phyloP scores from a whole-genome alignment of 2,329 filamentous ascomycete species.

The Paecilomyces formosus region DNA sequence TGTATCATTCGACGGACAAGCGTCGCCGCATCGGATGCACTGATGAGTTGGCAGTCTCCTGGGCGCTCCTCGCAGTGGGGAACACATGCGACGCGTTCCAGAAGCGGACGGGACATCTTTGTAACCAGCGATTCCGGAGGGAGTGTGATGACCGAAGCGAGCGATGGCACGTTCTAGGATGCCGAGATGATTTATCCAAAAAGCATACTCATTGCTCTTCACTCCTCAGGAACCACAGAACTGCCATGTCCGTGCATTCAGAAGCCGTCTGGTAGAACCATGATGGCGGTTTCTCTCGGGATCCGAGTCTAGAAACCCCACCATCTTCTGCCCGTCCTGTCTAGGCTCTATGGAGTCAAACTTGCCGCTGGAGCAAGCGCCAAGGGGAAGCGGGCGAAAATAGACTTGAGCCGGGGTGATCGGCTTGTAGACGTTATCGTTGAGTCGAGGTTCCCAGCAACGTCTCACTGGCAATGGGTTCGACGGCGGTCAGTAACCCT shows the following conservation, averaged over 20 bases:
- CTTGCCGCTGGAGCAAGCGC: not conserved
- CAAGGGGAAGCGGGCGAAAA: not conserved
- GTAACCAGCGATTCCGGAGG: constrained; percentile 6
- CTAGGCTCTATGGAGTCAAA: not conserved
- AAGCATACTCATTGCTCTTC: not conserved
- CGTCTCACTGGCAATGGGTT: not conserved
- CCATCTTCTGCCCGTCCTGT: not conserved
- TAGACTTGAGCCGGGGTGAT: not conserved
- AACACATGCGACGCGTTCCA: constrained; percentile 40
- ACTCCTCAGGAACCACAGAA: not conserved
- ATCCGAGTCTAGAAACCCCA: not conserved
- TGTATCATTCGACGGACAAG: constrained; percentile 5
- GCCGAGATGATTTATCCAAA: not conserved
- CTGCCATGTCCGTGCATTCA: not conserved
- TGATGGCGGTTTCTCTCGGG: not conserved
- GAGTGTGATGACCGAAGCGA: not conserved
- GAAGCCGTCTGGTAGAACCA: not conserved
- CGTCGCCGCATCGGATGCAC: constrained; percentile 50
- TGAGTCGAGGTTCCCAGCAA: not conserved
- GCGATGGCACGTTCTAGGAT: not conserved
- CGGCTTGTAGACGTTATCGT: not conserved
- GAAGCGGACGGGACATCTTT: constrained; percentile 25
- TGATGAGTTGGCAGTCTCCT: constrained; percentile 69
- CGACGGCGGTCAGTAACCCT: not conserved
- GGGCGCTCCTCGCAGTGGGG: constrained; percentile 47